These are phyloP conservation scores for Fusarium udum DNA, from an alignment of 2,329 filamentous ascomycete species.

Conservation along the genomic window DNA sequence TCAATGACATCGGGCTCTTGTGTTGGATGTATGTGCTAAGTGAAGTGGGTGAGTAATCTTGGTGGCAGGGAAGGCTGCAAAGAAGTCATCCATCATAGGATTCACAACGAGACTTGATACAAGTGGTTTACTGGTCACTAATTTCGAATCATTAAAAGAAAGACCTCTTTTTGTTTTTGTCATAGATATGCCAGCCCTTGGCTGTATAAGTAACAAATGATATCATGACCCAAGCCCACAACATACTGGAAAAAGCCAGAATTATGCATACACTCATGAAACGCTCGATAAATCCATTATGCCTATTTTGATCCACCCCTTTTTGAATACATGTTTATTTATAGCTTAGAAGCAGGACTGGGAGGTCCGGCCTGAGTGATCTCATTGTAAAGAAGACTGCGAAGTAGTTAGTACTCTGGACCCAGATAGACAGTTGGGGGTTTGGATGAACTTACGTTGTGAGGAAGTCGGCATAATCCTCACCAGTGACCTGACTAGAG, in stretches of 20 bases:
- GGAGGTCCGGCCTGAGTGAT: constrained; percentile 78
- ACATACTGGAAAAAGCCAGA: background rate
- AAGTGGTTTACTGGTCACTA: background rate
- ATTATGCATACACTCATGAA: constrained; percentile 27
- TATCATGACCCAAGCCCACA: constrained; percentile 25
- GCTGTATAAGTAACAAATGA: constrained; percentile 21
- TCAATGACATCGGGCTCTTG: no score
- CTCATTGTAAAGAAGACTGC: constrained; percentile 84
- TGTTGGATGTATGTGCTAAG: background rate
- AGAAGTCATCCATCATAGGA: background rate
- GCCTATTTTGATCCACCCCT: background rate
- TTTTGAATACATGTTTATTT: constrained; percentile 25
- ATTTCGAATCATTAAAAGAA: background rate
- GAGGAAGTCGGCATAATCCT: constrained; percentile 97
- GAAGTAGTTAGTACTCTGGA: constrained; percentile 6
- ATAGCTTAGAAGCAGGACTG: constrained; percentile 71
- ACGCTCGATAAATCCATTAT: constrained; percentile 24
- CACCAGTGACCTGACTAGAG: constrained; percentile 89
- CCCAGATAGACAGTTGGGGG: background rate
- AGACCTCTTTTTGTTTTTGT: constrained; percentile 21
- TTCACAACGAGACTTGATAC: background rate
- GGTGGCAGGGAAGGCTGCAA: background rate
- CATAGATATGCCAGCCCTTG: constrained; percentile 1
- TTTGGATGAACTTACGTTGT: constrained; percentile 69
- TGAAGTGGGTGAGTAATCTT: background rate